Evolutionary conservation across 108 stramenopile genomes (phyloP), one percentile per base, ranked within the genome.

Genomic region (Cyclotella sp.): DNA sequence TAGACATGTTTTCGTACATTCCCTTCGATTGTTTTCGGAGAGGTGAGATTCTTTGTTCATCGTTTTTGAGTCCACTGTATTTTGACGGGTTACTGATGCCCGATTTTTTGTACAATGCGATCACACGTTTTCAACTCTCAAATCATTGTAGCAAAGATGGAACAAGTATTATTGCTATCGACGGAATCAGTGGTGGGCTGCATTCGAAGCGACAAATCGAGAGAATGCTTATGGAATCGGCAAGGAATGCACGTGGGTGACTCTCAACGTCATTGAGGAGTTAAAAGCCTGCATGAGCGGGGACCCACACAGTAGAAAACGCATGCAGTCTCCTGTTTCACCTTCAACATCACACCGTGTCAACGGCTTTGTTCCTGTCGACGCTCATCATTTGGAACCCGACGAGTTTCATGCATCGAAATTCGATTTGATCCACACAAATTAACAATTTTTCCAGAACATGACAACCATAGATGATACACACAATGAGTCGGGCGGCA

Each of bases 181-280:
- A 80, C 78, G 46, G 69, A 52, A 77, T 70, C 21, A 83, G 68
- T 30, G 68, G 76, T 62, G 68, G 68, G 46, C 16, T 88, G 24
- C 72, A 86, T 18, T 95, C 91, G 93, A 76, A 71, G 43, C 63
- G 77, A 21, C 75, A 80, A 54, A 86, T 91, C 34, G 81, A 85
- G 19, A 86, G 27, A 79, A 88, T 21, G 90, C 92, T 9, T 95
- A 91, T 76, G 93, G 91, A 21, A 78, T 95, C 15, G 76, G 88
- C 16, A 75, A 58, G 26, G 86, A 54, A 19, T 80, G 79, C 11
- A 76, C 60, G 27, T 94, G 93, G 91, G 65, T 86, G 65, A 67
- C 88, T 18, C 66, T 91, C 0, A 76, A 79, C 41, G 86, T 90
- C 3, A 61, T 88, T 76, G 86, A 90, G 12, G 80, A 74, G 44